Conservation (phyloP, 2,329 filamentous ascomycete genomes). For the Paecilomyces variotii region DNA sequence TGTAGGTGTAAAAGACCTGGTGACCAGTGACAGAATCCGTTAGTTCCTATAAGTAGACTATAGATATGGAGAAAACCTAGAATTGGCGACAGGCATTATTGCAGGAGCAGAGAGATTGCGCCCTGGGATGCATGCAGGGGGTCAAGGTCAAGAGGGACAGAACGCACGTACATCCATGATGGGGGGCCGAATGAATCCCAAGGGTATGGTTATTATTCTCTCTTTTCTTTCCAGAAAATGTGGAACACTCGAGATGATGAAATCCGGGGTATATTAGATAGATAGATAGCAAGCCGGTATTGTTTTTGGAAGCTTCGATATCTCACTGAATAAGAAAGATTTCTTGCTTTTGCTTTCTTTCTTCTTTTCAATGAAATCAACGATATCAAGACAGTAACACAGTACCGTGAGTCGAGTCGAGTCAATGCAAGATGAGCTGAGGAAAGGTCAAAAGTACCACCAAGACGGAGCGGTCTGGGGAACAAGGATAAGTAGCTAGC, state of each 20-base stretch:
- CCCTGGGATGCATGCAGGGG: background rate
- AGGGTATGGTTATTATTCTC: background rate
- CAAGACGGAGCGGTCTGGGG: background rate
- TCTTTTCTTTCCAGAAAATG: background rate
- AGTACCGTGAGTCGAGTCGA: too few relatives aligned
- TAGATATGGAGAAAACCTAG: too few relatives aligned
- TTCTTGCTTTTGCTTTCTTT: too few relatives aligned
- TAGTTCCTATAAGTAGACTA: background rate
- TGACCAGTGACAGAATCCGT: background rate
- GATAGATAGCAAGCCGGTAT: too few relatives aligned
- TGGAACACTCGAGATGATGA: background rate
- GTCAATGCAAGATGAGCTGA: too few relatives aligned
- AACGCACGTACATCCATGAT: conserved; percentile 13
- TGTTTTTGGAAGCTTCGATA: too few relatives aligned
- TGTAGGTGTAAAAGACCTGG: conserved; percentile 40
- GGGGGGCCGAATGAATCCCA: conserved; percentile 3
- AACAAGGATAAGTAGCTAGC: too few relatives aligned
- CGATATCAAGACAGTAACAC: too few relatives aligned
- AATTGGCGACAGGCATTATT: too few relatives aligned
- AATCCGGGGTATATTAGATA: too few relatives aligned
- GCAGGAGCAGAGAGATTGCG: background rate
- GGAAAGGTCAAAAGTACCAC: background rate
- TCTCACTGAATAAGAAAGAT: too few relatives aligned
- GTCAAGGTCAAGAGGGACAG: background rate
- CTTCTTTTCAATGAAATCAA: background rate